These are phyloP conservation scores for Sphaerobolus stellatus DNA, from an alignment of 1,284 basidiomycete genomes.

Conservation along the genomic window DNA sequence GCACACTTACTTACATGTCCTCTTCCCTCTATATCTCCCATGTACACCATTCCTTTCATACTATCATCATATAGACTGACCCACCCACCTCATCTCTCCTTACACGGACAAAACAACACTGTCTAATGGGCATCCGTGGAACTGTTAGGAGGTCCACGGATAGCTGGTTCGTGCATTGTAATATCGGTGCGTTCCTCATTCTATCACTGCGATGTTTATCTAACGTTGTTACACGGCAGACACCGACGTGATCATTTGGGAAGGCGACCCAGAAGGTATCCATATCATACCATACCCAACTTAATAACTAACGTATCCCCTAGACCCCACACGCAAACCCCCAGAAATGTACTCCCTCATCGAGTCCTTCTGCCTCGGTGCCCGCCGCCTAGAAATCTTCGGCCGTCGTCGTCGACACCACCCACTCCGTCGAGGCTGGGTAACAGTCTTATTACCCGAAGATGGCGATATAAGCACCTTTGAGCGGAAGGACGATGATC, in stretches of 20 bases:
- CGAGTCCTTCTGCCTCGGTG: slow-evolving; percentile 97
- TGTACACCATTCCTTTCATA: slow-evolving; percentile 11
- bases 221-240: slow-evolving; percentile 44
- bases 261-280: slow-evolving; percentile 64
- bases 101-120: slow-evolving; percentile 92
- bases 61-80: slow-evolving; percentile 55
- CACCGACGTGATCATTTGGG: slow-evolving; percentile 97
- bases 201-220: slow-evolving; percentile 5
- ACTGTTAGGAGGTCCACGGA: slow-evolving; percentile 94
- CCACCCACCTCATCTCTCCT: slow-evolving; percentile 81
- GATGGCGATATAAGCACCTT: slow-evolving; percentile 34
- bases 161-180: slow-evolving; percentile 96
- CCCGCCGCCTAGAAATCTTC: slow-evolving; percentile 89
- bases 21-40: slow-evolving; percentile 8
- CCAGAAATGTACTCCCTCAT: slow-evolving; percentile 94
- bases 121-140: slow-evolving; percentile 97
- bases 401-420: slow-evolving; percentile 53
- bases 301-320: not conserved
- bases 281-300: not conserved
- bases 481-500: slow-evolving; percentile 5
- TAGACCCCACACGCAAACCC: slow-evolving; percentile 81
- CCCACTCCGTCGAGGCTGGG: slow-evolving; percentile 85
- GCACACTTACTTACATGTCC: too few relatives aligned
- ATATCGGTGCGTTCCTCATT: slow-evolving; percentile 69
- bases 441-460: slow-evolving; percentile 75